Conservation (phyloP, 345 rosid species). For the Pistacia integerrima region DNA sequence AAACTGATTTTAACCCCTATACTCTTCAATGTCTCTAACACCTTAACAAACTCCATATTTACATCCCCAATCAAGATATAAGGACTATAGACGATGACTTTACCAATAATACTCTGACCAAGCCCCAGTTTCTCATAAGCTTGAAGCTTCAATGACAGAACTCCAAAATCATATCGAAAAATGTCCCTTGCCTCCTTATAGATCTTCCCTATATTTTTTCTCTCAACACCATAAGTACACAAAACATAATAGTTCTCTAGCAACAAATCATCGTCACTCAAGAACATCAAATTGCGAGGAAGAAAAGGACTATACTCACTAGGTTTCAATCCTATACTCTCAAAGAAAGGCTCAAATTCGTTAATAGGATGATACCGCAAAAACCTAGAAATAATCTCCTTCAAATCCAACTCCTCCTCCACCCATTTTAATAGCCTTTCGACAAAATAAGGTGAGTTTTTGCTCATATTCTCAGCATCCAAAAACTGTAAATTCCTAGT, state of each 20-base stretch:
- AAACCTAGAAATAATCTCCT: constrained; percentile 41
- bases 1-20: constrained; percentile 46
- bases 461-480: constrained; percentile 73
- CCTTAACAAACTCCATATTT: constrained; percentile 47
- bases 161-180: constrained; percentile 50
- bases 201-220: constrained; percentile 59
- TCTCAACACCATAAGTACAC: constrained; percentile 60
- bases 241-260: constrained; percentile 66
- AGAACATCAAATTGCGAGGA: constrained; percentile 48
- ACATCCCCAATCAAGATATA: constrained; percentile 51
- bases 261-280: constrained; percentile 65
- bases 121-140: constrained; percentile 69
- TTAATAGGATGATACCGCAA: constrained; percentile 76
- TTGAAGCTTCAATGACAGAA: constrained; percentile 49
- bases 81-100: constrained; percentile 54
- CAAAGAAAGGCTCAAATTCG: constrained; percentile 87
- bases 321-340: constrained; percentile 73
- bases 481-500: constrained; percentile 58
- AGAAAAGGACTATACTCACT: constrained; percentile 45
- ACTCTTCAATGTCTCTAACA: constrained; percentile 49
- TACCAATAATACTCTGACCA: constrained; percentile 39
- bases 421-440: constrained; percentile 40
- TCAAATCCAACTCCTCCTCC: constrained; percentile 35
- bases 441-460: constrained; percentile 60
- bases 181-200: constrained; percentile 58